A percentile compares a stretch with the other conserved stretches of the same genome.
Evolutionary conservation across 371 early-diverging fungal genomes (phyloP).

Genomic region (Circinella minor): DNA sequence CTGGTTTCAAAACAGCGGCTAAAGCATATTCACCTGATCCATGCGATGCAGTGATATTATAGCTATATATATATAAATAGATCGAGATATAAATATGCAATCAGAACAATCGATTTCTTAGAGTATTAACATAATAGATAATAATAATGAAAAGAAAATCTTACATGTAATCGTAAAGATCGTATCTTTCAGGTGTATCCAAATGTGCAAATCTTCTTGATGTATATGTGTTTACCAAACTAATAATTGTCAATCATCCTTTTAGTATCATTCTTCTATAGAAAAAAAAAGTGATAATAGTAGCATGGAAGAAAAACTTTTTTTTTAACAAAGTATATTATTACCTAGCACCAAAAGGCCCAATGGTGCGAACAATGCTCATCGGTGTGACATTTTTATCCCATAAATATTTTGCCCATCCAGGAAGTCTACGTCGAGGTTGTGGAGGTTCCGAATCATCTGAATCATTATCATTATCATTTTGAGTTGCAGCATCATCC

Average conservation of each 20-base stretch:
- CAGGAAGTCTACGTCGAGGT: slow-evolving; percentile 39
- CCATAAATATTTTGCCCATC: slow-evolving; percentile 70
- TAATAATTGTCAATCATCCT: slow-evolving; percentile 6
- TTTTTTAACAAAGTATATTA: slow-evolving; percentile 8
- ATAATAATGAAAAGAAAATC: background rate
- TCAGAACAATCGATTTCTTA: no score
- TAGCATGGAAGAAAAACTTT: no score
- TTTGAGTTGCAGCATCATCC: slow-evolving; percentile 23
- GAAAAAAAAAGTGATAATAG: no score
- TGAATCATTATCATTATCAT: background rate
- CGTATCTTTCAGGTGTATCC: slow-evolving; percentile 61
- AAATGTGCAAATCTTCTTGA: slow-evolving; percentile 71
- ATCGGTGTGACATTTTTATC: slow-evolving; percentile 81
- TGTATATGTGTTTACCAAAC: slow-evolving; percentile 72
- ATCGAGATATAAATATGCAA: background rate
- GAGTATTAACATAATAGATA: background rate
- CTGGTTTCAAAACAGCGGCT: slow-evolving; percentile 73
- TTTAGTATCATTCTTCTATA: no score
- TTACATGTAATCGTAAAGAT: slow-evolving; percentile 65
- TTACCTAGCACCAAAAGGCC: slow-evolving; percentile 80
- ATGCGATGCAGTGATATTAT: slow-evolving; percentile 76
- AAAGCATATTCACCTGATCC: slow-evolving; percentile 87
- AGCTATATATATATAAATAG: slow-evolving; percentile 33
- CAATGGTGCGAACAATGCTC: slow-evolving; percentile 76
- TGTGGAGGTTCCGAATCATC: slow-evolving; percentile 12